Conservation (phyloP, 1,284 basidiomycete species). For the Sanghuangporus baumii region DNA sequence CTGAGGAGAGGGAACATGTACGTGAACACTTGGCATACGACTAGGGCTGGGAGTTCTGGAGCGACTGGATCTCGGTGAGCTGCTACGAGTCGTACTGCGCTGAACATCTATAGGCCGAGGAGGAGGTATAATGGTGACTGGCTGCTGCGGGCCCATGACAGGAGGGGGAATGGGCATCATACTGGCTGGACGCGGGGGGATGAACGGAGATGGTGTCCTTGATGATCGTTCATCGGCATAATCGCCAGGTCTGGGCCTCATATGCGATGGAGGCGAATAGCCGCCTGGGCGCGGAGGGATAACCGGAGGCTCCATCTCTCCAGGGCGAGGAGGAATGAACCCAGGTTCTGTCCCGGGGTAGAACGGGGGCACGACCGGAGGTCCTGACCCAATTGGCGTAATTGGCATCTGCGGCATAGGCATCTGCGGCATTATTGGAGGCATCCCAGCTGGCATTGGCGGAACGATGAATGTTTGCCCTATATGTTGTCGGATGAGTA, state of each 20-base stretch:
- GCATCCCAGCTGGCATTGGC: background rate
- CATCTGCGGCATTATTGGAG: background rate
- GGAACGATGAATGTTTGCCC: slow-evolving; percentile 16
- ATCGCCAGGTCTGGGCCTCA: background rate
- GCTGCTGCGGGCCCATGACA: background rate
- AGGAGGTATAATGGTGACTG: background rate
- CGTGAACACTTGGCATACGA: background rate
- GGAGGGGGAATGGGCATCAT: slow-evolving; percentile 10
- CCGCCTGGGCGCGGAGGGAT: slow-evolving; percentile 2
- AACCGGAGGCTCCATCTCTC: background rate
- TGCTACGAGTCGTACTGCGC: background rate
- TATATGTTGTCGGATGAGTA: background rate
- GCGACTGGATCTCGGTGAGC: background rate
- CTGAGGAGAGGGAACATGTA: slow-evolving; percentile 8
- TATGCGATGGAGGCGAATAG: background rate
- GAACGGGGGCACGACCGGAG: slow-evolving; percentile 13
- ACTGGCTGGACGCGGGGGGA: slow-evolving; percentile 7
- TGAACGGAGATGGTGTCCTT: slow-evolving; percentile 6
- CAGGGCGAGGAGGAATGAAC: slow-evolving; percentile 11
- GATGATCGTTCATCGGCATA: background rate
- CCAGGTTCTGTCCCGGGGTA: background rate
- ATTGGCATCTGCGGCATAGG: background rate
- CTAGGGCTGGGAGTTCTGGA: background rate
- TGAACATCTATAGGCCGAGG: background rate
- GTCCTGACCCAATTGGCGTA: background rate